A percentile compares a stretch with the other conserved stretches of the same genome.
These are phyloP conservation scores for Tolypocladium nubicola DNA, from an alignment of 2,329 filamentous ascomycete genomes.

Conservation along the genomic window DNA sequence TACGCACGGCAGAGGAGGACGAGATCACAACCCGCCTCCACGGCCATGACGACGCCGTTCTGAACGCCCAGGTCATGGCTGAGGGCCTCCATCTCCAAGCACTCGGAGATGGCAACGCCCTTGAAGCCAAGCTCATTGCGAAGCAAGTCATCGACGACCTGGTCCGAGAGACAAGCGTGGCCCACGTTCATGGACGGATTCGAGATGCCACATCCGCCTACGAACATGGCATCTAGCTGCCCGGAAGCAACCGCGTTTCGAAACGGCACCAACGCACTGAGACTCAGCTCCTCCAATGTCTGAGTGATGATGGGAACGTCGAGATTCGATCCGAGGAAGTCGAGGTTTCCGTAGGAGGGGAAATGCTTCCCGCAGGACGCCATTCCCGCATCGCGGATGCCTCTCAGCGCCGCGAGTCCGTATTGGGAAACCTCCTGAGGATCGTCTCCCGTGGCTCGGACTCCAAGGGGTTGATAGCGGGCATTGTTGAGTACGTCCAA, in stretches of 20 bases:
- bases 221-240: constrained; percentile 82
- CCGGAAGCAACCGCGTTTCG: constrained; percentile 80
- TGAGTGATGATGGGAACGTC: constrained; percentile 95
- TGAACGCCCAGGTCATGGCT: constrained; percentile 96
- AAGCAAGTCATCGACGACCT: constrained; percentile 83
- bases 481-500: constrained; percentile 91
- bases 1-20: constrained; percentile 82
- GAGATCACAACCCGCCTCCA: constrained; percentile 90
- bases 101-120: constrained; percentile 90
- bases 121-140: constrained; percentile 83
- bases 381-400: constrained; percentile 83
- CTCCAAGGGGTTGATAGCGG: constrained; percentile 80
- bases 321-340: constrained; percentile 81
- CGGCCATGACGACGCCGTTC: constrained; percentile 93
- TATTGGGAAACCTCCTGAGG: constrained; percentile 92
- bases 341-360: constrained; percentile 88
- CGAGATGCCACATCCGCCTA: constrained; percentile 86
- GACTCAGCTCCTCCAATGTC: constrained; percentile 79
- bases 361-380: constrained; percentile 94
- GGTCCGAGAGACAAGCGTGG: constrained; percentile 86
- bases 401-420: constrained; percentile 81
- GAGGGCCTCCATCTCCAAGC: constrained; percentile 90
- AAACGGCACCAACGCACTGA: constrained; percentile 88
- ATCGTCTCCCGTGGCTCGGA: constrained; percentile 83
- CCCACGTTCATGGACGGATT: constrained; percentile 89